Base-by-base conservation (phyloP, 148 eudicot species). In the Diospyros kaki region DNA sequence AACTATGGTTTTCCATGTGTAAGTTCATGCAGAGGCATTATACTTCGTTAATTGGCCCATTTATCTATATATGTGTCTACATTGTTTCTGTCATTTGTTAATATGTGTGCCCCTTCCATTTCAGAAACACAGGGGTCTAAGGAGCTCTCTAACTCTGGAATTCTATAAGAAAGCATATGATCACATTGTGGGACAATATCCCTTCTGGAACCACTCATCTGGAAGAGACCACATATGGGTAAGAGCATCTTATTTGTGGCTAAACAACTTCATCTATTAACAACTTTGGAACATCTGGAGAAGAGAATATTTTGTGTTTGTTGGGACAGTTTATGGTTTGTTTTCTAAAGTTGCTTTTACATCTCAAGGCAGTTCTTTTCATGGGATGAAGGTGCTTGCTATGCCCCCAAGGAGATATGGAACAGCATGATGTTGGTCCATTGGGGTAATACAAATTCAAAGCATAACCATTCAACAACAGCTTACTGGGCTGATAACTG, bases 381-480 rank as follows among this genome's bases (percentile, higher is more conserved):
- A 52, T 95, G 98, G 98, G 98, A 95, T 79, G 98, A 95, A 89
- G 96, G 98, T 86, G 97, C 98, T 82, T 95, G 98, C 89, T 95
- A 90, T 89, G 96, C 98, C 69, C 98, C 98, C 2, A 95, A 89
- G 85, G 98, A 95, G 88, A 92, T 95, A 75, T 95, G 98, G 98
- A 95, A 82, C 83, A 90, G 98, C 79, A 95, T 90, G 92, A 95
- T 95, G 98, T 85, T 95, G 82, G 98, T 95, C 67, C 98, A 95
- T 66, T 92, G 98, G 98, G 98, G 98, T 52, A 95, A 95, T 80
- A 90, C 97, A 70, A 95, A 95, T 82, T 83, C 91, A 12, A 95
- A 90, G 83, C 94, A 95, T 82, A 90, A 85, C n/a, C 79, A 86
- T 80, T 95, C 98, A 58, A 95, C 98, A 40, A 95, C 97, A 48